Base-by-base conservation (phyloP, 495 filamentous ascomycete genomes). In the Penicillium atrosanguineum region DNA sequence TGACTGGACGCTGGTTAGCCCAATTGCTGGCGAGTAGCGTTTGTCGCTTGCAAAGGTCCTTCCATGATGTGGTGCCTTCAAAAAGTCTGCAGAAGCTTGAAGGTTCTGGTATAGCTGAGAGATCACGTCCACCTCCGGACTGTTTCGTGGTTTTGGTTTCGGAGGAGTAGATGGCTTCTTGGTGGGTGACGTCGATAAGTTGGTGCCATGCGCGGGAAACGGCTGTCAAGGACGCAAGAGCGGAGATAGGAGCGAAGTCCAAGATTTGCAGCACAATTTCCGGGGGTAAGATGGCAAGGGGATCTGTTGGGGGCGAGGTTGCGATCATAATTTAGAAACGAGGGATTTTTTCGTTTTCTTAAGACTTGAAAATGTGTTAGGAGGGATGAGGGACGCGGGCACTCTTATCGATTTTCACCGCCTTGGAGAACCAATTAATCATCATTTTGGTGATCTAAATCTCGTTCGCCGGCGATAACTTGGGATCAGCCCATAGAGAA, bases 111-210 rank as follows among this genome's bases (percentile, higher is more conserved):
- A 68, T 45, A 14, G 64, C 67, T 3, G 62, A 54, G 15, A 69
- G 53, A 41, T 69, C 66, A 8, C 61, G 64, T 28, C 48, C 19
- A 6, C 50, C 52, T 23, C 57, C 52, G 8, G 47, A 29, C 2
- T 64, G 64, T 36, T 64, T 62, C 7, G 34, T 23, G 0, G 63
- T 65, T 48, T 64, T 69, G 15, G 56, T 59, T 28, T 67, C 65
- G 53, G 66, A 64, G 23, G 46, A 46, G 52, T 74, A 74, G 56
- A 74, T 73, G 11, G 69, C 64, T 36, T 74, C 61, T 62, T 68
- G 71, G 51, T 74, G 70, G 5, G 69, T 70, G 60, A 64, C 53
- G 57, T 74, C 71, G 56, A 74, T 74, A 49, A 74, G 73, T 39
- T 52, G 44, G 50, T 73, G 68, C 71, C 71, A 74, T 29, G 69